A percentile compares a stretch with the other conserved stretches of the same genome.
Conservation (phyloP, 2,329 filamentous ascomycete species). For the Monosporascus ibericus region DNA sequence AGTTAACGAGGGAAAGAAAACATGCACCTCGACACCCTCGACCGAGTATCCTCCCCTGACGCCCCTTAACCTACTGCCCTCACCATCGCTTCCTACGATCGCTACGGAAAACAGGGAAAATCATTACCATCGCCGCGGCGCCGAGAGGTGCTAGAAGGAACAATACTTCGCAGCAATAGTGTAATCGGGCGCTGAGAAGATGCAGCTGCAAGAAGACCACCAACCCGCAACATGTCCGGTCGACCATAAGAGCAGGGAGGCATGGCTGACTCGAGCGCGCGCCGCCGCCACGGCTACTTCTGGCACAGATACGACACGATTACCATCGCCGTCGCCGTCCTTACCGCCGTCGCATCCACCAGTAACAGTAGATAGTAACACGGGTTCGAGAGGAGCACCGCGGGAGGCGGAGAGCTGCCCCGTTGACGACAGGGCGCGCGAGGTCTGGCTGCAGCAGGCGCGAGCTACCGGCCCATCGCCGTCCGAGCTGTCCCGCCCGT, state of each 20-base stretch:
- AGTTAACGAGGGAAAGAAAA: too few relatives aligned
- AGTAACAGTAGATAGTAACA: too few relatives aligned
- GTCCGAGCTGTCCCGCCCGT: too few relatives aligned
- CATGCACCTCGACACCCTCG: too few relatives aligned
- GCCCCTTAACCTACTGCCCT: too few relatives aligned
- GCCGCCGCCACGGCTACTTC: slow-evolving; percentile 36
- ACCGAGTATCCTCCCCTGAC: too few relatives aligned
- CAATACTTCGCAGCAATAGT: too few relatives aligned
- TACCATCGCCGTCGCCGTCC: slow-evolving; percentile 21
- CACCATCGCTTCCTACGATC: too few relatives aligned
- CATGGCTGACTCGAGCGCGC: slow-evolving; percentile 71
- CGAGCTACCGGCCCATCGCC: slow-evolving; percentile 5
- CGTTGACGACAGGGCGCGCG: slow-evolving; percentile 62
- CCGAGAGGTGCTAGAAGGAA: too few relatives aligned
- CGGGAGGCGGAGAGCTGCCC: slow-evolving; percentile 45
- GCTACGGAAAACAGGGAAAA: too few relatives aligned
- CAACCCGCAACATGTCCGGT: slow-evolving; percentile 64
- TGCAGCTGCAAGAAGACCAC: slow-evolving; percentile 11
- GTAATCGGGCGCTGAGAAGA: slow-evolving; percentile 10
- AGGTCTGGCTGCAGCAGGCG: slow-evolving; percentile 52
- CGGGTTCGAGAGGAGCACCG: not conserved
- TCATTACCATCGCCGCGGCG: too few relatives aligned
- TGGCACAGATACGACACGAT: slow-evolving; percentile 15
- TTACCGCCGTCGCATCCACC: slow-evolving; percentile 1
- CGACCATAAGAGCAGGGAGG: slow-evolving; percentile 80